Conservation (phyloP, 225 moss, liverwort and hornwort genomes). For the Ulota crispa region DNA sequence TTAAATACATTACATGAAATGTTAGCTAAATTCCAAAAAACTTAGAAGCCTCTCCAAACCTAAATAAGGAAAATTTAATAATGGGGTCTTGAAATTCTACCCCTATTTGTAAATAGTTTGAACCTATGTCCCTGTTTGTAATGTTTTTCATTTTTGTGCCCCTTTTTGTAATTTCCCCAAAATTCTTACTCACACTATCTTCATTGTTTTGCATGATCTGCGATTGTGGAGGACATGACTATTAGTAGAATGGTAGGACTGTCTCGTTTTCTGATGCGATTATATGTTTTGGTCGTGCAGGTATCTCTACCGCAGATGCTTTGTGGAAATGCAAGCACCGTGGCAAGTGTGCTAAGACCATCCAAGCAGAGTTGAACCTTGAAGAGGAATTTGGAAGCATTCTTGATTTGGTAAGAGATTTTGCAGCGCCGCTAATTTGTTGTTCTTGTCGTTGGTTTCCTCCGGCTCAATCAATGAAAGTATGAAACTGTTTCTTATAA, state of each 20-base stretch:
- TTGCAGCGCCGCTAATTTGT: background rate
- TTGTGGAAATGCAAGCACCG: constrained; percentile 17
- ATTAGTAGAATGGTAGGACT: background rate
- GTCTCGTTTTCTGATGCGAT: background rate
- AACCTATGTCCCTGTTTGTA: too few relatives aligned
- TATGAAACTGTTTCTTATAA: too few relatives aligned
- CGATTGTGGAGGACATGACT: background rate
- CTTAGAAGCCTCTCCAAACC: too few relatives aligned
- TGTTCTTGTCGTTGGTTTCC: background rate
- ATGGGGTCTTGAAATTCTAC: too few relatives aligned
- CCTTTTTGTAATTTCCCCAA: too few relatives aligned
- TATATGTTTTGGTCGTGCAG: background rate
- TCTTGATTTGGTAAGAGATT: background rate
- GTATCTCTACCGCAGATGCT: constrained; percentile 2
- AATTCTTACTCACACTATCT: background rate
- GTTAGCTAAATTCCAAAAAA: too few relatives aligned
- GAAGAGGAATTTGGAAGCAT: constrained; percentile 18
- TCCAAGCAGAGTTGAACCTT: constrained; percentile 4
- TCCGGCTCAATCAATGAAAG: background rate
- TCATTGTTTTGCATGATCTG: background rate
- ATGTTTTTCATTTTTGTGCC: too few relatives aligned
- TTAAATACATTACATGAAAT: too few relatives aligned
- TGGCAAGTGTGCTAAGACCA: constrained; percentile 1
- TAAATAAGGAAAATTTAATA: too few relatives aligned
- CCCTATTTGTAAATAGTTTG: too few relatives aligned